Conservation (phyloP, 805 yeast species). For the Candida stauntonica region DNA sequence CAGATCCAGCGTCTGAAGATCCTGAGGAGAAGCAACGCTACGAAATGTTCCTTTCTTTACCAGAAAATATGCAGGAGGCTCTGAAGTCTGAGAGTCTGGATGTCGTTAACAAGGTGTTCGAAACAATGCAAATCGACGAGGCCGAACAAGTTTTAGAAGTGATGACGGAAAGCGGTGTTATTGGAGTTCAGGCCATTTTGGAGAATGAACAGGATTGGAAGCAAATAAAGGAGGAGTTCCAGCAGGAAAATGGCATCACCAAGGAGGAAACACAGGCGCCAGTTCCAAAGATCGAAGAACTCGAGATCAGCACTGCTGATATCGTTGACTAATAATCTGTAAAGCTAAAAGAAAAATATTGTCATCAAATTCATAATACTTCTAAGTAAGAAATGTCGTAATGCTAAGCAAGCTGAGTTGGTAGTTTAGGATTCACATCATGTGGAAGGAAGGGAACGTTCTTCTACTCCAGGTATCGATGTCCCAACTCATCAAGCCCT, state of each 20-base stretch:
- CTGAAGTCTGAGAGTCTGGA: constrained; percentile 68
- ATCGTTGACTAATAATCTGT: constrained; percentile 32
- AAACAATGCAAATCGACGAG: constrained; percentile 61
- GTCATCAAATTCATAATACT: no score
- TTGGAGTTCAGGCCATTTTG: constrained; percentile 72
- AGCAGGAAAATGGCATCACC: constrained; percentile 7
- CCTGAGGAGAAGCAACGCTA: constrained; percentile 39
- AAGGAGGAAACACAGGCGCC: constrained; percentile 6
- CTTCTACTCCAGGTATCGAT: constrained; percentile 61
- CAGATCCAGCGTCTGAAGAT: constrained; percentile 47
- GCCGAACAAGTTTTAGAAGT: constrained; percentile 75
- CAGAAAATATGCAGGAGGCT: constrained; percentile 66
- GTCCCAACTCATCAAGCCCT: constrained; percentile 67
- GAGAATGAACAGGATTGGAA: constrained; percentile 71
- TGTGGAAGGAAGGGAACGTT: constrained; percentile 52
- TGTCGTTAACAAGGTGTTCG: constrained; percentile 79
- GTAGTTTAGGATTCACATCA: no score
- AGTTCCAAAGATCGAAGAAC: constrained; percentile 15
- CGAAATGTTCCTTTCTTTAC: constrained; percentile 53
- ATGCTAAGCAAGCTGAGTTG: no score
- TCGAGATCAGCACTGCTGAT: constrained; percentile 31
- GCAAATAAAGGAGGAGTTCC: constrained; percentile 45
- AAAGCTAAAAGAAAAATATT: no score
- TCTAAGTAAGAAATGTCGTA: no score
- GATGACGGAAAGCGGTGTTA: constrained; percentile 76